Conservation (phyloP, 805 yeast genomes). For the Zygosaccharomyces kombuchaensis region DNA sequence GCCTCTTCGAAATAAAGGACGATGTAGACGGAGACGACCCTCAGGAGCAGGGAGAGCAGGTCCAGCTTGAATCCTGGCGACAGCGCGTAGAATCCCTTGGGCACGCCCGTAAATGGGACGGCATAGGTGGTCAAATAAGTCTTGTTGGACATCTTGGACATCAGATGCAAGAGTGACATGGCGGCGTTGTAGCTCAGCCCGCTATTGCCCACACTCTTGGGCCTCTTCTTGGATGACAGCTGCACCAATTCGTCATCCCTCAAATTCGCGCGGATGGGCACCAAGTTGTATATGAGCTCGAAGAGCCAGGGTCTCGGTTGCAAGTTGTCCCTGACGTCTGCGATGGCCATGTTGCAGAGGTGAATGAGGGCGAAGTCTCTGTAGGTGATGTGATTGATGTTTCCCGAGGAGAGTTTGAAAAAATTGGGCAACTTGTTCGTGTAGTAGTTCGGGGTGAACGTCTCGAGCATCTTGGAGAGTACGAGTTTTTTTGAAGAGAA, state of each 20-base stretch:
- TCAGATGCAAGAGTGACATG: constrained; percentile 40
- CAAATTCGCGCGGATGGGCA: constrained; percentile 38
- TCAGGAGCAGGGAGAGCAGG: constrained; percentile 52
- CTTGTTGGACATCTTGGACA: constrained; percentile 31
- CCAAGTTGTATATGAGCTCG: constrained; percentile 58
- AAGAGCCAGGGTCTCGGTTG: constrained; percentile 43
- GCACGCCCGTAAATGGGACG: not conserved
- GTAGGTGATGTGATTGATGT: constrained; percentile 44
- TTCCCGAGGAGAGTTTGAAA: constrained; percentile 41
- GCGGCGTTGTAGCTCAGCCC: constrained; percentile 53
- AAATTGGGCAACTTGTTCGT: constrained; percentile 48
- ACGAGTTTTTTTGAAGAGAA: constrained; percentile 41
- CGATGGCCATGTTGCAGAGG: constrained; percentile 40
- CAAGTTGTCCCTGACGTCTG: constrained; percentile 36
- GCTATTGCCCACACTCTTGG: constrained; percentile 27
- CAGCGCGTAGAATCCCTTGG: constrained; percentile 12
- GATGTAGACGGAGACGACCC: constrained; percentile 51
- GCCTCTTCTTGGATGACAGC: constrained; percentile 31
- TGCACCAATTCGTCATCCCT: constrained; percentile 19
- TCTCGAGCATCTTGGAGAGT: constrained; percentile 40
- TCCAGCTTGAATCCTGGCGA: constrained; percentile 46
- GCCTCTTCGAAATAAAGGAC: constrained; percentile 50
- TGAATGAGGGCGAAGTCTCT: constrained; percentile 62
- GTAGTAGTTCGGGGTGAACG: constrained; percentile 43
- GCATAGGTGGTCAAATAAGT: constrained; percentile 26